Conservation (phyloP, 208 protist genomes). For the Wallacemonas sp. region DNA sequence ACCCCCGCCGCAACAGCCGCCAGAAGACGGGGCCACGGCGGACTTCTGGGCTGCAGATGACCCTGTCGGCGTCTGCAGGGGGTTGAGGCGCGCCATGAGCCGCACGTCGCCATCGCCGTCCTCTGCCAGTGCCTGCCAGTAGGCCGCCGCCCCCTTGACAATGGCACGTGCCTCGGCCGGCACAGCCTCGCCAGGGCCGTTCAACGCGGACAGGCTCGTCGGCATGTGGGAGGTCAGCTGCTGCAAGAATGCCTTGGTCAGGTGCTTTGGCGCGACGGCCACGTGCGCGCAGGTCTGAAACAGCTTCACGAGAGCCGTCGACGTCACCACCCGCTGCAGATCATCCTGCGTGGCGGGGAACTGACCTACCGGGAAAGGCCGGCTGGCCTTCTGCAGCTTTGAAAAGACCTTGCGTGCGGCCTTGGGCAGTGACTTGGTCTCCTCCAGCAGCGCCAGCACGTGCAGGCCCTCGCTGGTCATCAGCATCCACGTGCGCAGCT, state of each 20-base stretch:
- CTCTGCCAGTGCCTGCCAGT: not conserved
- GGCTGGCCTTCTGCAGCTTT: conserved; percentile 17
- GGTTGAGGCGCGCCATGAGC: not conserved
- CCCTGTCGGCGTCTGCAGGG: not conserved
- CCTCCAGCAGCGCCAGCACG: conserved; percentile 50
- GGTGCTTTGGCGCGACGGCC: conserved; percentile 10
- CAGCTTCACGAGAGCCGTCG: not conserved
- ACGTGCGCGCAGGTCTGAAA: conserved; percentile 21
- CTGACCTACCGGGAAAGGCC: not conserved
- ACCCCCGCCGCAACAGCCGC: conserved; percentile 3
- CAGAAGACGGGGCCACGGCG: not conserved
- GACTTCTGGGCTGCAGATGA: not conserved
- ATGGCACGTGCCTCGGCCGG: not conserved
- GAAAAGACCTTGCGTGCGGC: conserved; percentile 25
- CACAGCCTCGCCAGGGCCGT: conserved; percentile 4
- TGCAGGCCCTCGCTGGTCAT: conserved; percentile 61
- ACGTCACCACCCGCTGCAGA: not conserved
- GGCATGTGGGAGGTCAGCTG: conserved; percentile 23
- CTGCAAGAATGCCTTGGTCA: conserved; percentile 16
- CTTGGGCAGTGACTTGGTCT: conserved; percentile 40
- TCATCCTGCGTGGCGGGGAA: not conserved
- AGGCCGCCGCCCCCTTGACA: not conserved
- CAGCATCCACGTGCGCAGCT: conserved; percentile 58
- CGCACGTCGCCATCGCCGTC: not conserved
- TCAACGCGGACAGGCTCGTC: not conserved